Conservation (phyloP, 129 eudicot species). For the Escallonia herrerae region DNA sequence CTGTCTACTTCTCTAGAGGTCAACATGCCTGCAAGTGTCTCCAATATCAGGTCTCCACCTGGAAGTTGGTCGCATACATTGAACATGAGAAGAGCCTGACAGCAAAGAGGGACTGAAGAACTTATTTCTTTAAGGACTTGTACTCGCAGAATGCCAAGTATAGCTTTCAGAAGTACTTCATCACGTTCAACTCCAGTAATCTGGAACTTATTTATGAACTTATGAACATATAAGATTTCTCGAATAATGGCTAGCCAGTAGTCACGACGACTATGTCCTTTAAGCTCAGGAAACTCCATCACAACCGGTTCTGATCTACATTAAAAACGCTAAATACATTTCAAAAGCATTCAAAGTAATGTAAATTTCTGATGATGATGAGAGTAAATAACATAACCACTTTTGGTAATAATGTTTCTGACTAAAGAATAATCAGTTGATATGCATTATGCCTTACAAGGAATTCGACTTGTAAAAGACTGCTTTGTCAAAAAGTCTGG, state of each 20-base stretch:
- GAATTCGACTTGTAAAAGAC: constrained; percentile 59
- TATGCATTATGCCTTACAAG: constrained; percentile 44
- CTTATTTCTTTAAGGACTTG: constrained; percentile 71
- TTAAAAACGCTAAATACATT: constrained; percentile 19
- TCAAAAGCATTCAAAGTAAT: constrained; percentile 9
- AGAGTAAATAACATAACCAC: not conserved
- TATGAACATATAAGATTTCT: constrained; percentile 69
- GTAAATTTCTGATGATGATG: not conserved
- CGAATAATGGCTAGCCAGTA: constrained; percentile 86
- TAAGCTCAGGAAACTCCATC: constrained; percentile 94
- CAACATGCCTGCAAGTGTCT: constrained; percentile 58
- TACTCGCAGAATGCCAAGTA: constrained; percentile 74
- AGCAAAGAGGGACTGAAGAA: constrained; percentile 40
- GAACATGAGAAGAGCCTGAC: constrained; percentile 71
- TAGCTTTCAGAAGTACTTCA: constrained; percentile 71
- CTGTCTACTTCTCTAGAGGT: constrained; percentile 38
- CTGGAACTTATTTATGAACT: constrained; percentile 52
- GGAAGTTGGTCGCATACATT: constrained; percentile 93
- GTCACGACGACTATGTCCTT: constrained; percentile 90
- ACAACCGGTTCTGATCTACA: constrained; percentile 83
- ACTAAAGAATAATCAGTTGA: constrained; percentile 1
- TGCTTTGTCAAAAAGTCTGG: constrained; percentile 92
- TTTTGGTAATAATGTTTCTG: not conserved
- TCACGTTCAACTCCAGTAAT: constrained; percentile 62
- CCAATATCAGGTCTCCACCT: constrained; percentile 81